Evolutionary conservation across 1,284 basidiomycete species (phyloP), one percentile per base, ranked within the genome.

Genomic region (Austroboletus niveus): DNA sequence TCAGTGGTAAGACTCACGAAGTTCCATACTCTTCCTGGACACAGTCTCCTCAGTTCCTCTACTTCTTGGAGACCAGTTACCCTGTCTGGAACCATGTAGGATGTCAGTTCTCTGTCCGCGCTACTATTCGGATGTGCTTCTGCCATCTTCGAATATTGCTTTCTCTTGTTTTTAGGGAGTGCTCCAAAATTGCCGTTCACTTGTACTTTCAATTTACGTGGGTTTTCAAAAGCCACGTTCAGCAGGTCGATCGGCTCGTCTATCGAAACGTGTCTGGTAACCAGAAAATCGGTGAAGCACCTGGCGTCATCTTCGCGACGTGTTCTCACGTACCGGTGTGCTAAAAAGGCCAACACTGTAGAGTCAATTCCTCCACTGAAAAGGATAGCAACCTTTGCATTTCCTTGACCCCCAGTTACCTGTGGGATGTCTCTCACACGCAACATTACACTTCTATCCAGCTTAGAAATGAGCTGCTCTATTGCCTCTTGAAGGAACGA

Each of bases 331-430:
- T 65, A 89, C 87, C 74, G 76, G 61, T 95, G 81, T 0, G 92
- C 87, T 1, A 98, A 72, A 57, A 82, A 86, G 0, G 94, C 86
- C 2, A 98, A 63, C 24, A 93, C 76, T 0, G 94, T 88, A 15
- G 89, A 98, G 65, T 99, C 96, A 32, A 99, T 90, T 0, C 96
- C 96, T 24, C 96, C 96, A 20, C 94, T 98, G 69, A 99, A 99
- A 5, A 99, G 78, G 8, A 99, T 76, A 4, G 90, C 94, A 1
- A 97, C 76, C 51, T 85, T 80, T 1, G 90, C 79, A 43, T 74
- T 65, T 3, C 72, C 72, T 47, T 60, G 50, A 5, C 48, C 38
- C 27, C 51, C 55, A 7, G 57, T 79, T 76, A 57, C 57, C 42
- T 62, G 66, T 4, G 79, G 75, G 15, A 91, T 84, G 60, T 83